Evolutionary conservation across 345 rosid species (phyloP).

Genomic region (Eucalyptus cladocalyx): DNA sequence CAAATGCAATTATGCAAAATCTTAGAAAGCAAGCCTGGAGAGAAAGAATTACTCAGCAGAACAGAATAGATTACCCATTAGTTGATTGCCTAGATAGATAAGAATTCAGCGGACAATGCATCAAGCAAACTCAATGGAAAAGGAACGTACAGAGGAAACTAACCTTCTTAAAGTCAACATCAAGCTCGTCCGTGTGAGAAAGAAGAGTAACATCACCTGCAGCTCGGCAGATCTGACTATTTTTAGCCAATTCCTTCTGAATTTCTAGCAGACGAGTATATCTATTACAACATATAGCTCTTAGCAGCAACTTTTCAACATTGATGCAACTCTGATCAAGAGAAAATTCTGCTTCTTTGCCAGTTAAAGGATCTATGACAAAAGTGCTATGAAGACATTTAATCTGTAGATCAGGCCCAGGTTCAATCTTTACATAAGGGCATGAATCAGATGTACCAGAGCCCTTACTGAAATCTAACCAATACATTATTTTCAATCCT

Average conservation of each 20-base stretch:
- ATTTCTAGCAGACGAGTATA: conserved; percentile 90
- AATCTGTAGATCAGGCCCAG: conserved; percentile 75
- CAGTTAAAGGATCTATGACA: conserved; percentile 71
- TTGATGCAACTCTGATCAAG: conserved; percentile 84
- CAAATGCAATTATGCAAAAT: not conserved
- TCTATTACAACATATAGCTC: conserved; percentile 84
- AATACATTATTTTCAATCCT: conserved; percentile 78
- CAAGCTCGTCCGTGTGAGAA: conserved; percentile 38
- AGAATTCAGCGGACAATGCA: not conserved
- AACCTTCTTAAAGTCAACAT: conserved; percentile 38
- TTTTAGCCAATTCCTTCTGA: conserved; percentile 78
- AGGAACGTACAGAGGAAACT: not conserved
- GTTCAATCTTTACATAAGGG: conserved; percentile 82
- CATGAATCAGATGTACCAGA: conserved; percentile 32
- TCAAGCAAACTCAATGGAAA: not conserved
- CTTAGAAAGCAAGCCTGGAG: not conserved
- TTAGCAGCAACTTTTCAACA: conserved; percentile 77
- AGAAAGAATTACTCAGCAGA: not conserved
- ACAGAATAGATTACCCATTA: not conserved
- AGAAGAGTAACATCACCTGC: conserved; percentile 62
- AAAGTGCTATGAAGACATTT: conserved; percentile 70
- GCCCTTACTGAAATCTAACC: conserved; percentile 75
- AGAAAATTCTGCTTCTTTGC: conserved; percentile 73
- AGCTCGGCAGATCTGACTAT: conserved; percentile 49
- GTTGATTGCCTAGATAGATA: not conserved